Evolutionary conservation across 805 yeast genomes (phyloP).

Genomic region (Wickerhamomyces chambardii): DNA sequence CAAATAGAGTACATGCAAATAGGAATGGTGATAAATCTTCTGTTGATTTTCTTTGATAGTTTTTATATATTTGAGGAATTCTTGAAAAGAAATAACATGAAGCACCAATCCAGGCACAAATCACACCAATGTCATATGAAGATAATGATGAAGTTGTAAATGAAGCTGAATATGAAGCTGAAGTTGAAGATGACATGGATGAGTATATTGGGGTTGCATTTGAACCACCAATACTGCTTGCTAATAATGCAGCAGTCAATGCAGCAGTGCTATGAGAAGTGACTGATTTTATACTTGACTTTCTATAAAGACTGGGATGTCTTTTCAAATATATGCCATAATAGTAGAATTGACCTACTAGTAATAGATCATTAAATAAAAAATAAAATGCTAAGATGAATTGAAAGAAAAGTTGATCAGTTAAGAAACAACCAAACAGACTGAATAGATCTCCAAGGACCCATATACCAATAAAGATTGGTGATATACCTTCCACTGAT

Average conservation of each 20-base stretch:
- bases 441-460: slow-evolving; percentile 29
- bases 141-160: neutral
- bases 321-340: slow-evolving; percentile 34
- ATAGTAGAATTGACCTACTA: slow-evolving; percentile 65
- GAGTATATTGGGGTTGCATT: slow-evolving; percentile 9
- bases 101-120: slow-evolving; percentile 76
- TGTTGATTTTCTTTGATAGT: slow-evolving; percentile 71
- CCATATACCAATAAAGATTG: slow-evolving; percentile 39
- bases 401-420: slow-evolving; percentile 78
- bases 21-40: slow-evolving; percentile 78
- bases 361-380: slow-evolving; percentile 57
- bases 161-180: too few relatives aligned
- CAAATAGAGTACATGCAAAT: slow-evolving; percentile 70
- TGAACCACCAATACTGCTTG: slow-evolving; percentile 16
- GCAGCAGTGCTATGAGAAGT: slow-evolving; percentile 4
- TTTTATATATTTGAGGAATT: slow-evolving; percentile 76
- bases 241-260: slow-evolving; percentile 15
- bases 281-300: neutral
- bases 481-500: slow-evolving; percentile 54
- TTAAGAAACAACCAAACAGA: slow-evolving; percentile 63
- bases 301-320: slow-evolving; percentile 18
- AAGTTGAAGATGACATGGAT: slow-evolving; percentile 1
- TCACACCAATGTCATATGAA: slow-evolving; percentile 25
- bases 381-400: slow-evolving; percentile 65
- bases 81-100: slow-evolving; percentile 68